Evolutionary conservation across 1,139 yeast genomes (phyloP).

Genomic region (Yamadazyma atmosphaerica): DNA sequence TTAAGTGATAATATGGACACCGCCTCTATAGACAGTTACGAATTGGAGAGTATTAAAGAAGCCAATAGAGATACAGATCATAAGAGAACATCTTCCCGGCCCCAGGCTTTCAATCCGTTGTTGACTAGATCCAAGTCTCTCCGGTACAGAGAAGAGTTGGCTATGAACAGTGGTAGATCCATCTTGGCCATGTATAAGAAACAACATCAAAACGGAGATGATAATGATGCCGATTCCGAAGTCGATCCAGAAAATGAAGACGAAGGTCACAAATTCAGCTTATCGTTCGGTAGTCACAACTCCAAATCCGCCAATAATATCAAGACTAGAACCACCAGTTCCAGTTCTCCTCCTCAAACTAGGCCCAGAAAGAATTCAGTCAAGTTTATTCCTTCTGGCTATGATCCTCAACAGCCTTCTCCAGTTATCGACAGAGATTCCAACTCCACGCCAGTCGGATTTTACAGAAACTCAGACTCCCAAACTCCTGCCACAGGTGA

Average conservation of each 20-base stretch:
- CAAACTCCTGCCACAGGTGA: background rate
- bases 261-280: slow-evolving; percentile 3
- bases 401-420: slow-evolving; percentile 6
- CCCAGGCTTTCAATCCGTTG: slow-evolving; percentile 14
- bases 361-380: slow-evolving; percentile 30
- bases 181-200: slow-evolving; percentile 29
- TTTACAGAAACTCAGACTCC: slow-evolving; percentile 7
- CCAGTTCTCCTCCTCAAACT: slow-evolving; percentile 11
- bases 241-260: background rate
- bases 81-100: slow-evolving; percentile 1
- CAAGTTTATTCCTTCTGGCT: slow-evolving; percentile 32
- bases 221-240: slow-evolving; percentile 1
- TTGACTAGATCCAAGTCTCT: slow-evolving; percentile 31
- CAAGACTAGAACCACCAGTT: slow-evolving; percentile 2
- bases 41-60: slow-evolving; percentile 29
- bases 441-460: slow-evolving; percentile 15
- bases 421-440: slow-evolving; percentile 9
- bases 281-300: slow-evolving; percentile 2
- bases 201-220: slow-evolving; percentile 13
- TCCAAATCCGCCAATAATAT: slow-evolving; percentile 4
- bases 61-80: slow-evolving; percentile 10
- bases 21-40: slow-evolving; percentile 19
- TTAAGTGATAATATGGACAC: slow-evolving; percentile 12
- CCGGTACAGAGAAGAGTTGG: slow-evolving; percentile 22
- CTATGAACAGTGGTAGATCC: slow-evolving; percentile 23